Evolutionary conservation across 495 filamentous ascomycete genomes (phyloP), one percentile per base, ranked within the genome.

Genomic region (Penicillium egyptiacum): DNA sequence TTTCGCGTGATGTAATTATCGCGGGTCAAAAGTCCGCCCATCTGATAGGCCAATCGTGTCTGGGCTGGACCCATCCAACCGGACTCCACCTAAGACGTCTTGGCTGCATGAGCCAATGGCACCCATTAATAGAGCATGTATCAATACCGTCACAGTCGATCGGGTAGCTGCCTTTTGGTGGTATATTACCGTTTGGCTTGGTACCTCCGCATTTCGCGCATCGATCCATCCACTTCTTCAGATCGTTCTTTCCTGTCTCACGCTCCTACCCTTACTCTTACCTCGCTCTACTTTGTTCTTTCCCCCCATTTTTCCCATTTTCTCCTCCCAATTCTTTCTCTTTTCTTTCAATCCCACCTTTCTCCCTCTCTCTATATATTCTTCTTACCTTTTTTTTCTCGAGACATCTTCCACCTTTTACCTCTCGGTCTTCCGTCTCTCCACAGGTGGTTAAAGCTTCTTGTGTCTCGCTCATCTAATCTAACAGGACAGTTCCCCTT

Each of bases 381-480:
- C 51, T 50, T 58, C 60, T 61, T 50, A 42, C 43, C n/a, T n/a
- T 49, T 53, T 14, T 42, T 25, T 40, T 50, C 4, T 19, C 31
- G 37, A 52, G 23, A 48, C 39, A 44, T 35, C 58, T 55, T 59
- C 42, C 26, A 23, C 22, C 39, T 55, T 56, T 57, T 50, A 55
- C 54, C 40, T 54, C 17, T 63, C 37, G 6, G 28, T 45, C 57
- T 47, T 57, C 55, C 40, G 59, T 60, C 54, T 53, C 58, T 64
- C 62, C 58, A 65, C 59, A 75, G 69, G 72, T 73, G 68, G 61
- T 70, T 68, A 59, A 65, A 68, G 62, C 63, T 68, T 61, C 46
- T 72, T 62, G 66, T 69, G 61, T 70, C 52, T 57, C 71, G 62
- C 75, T 75, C 71, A 77, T 69, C 65, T 72, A 64, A 72, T 68